Evolutionary conservation across 257 asterid genomes (phyloP), one percentile per base, ranked within the genome.

Genomic region (Gentiana straminea): DNA sequence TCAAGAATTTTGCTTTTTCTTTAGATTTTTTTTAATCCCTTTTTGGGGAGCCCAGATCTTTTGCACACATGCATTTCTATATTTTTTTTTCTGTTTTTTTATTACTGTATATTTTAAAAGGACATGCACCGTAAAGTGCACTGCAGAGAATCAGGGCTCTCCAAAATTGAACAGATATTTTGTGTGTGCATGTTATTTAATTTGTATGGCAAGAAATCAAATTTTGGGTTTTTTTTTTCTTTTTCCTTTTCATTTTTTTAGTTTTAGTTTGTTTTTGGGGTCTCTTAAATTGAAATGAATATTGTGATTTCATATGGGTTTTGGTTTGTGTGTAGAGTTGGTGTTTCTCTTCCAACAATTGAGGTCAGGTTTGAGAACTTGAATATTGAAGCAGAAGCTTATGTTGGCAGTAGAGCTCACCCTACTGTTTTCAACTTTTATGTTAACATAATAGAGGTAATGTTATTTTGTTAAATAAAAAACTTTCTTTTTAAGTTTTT

Each of bases 311-410:
- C 13, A 51, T 52, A 10, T 8, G 9, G 57, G 43, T 52, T 34
- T 3, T 9, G 13, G 13, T 55, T 55, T 33, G 35, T 55, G 46
- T 55, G 74, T 60, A 55, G 59, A 55, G 59, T 55, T 38, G 94
- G 94, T 0, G 78, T 84, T 68, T 80, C 76, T 58, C 68, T 84
- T 63, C 86, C 94, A 5, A 77, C 86, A 0, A 84, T 82, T 49
- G 88, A 84, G 66, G 91, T 84, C 50, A 69, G 91, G 37, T 82
- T 77, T 37, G 81, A 84, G 75, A 79, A 81, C 35, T 64, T 84
- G 13, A 79, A 55, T 41, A 70, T 84, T 11, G 94, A 81, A 55
- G 85, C 91, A 45, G 82, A 84, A 39, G 88, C 86, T 41, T 70
- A 75, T 52, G 88, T 70, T 35, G 91, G 91, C 9, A 75, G 87